These are phyloP conservation scores for Francoa sonchifolia DNA, from an alignment of 441 rosid species.

Conservation along the genomic window DNA sequence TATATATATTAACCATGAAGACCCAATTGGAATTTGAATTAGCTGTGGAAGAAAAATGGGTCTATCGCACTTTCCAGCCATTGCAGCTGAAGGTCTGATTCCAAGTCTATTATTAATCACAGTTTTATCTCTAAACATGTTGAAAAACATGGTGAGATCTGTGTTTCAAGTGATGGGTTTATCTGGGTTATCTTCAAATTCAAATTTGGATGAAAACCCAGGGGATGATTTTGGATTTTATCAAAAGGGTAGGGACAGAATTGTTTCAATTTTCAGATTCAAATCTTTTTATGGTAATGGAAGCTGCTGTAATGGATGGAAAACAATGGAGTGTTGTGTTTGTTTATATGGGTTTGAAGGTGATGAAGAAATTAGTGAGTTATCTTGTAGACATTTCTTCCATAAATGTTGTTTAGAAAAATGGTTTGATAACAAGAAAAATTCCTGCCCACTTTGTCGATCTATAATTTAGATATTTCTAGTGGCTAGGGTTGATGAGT, in stretches of 20 bases:
- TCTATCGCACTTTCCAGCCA: slow-evolving; percentile 44
- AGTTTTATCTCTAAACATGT: slow-evolving; percentile 41
- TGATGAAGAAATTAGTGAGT: slow-evolving; percentile 75
- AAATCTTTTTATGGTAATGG: slow-evolving; percentile 25
- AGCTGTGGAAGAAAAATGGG: slow-evolving; percentile 42
- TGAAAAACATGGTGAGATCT: slow-evolving; percentile 51
- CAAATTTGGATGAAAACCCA: slow-evolving; percentile 20
- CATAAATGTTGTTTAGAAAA: slow-evolving; percentile 60
- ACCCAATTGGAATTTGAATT: too few species aligned
- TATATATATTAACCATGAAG: too few species aligned
- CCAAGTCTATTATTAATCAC: slow-evolving; percentile 66
- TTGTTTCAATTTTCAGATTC: slow-evolving; percentile 47
- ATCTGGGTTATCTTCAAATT: slow-evolving; percentile 1
- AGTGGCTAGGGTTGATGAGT: too few species aligned
- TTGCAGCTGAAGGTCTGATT: slow-evolving; percentile 45
- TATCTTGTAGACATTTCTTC: slow-evolving; percentile 79
- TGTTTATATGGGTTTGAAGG: slow-evolving; percentile 63
- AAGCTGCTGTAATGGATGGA: too few species aligned
- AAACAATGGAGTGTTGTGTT: slow-evolving; percentile 78
- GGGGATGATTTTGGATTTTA: slow-evolving; percentile 12
- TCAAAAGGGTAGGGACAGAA: slow-evolving; percentile 23
- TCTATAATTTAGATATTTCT: slow-evolving; percentile 39
- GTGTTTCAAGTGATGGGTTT: slow-evolving; percentile 29
- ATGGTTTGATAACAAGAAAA: slow-evolving; percentile 52
- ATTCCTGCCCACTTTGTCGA: slow-evolving; percentile 74